Conservation (phyloP, 208 protist species). For the Spongospora subterranea region DNA sequence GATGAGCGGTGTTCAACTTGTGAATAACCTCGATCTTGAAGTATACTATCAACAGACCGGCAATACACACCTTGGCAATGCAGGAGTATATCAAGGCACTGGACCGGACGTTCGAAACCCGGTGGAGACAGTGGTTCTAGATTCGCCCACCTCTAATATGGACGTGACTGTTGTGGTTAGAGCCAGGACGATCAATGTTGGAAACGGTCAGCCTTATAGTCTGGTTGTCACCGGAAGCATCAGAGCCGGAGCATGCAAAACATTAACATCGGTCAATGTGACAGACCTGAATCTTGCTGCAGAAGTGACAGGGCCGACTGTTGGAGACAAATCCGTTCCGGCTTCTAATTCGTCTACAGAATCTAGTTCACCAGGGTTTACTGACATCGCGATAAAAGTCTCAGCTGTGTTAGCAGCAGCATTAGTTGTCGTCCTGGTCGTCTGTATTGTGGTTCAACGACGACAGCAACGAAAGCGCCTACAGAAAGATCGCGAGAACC, state of each 20-base stretch:
- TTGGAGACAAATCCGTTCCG: too few relatives aligned
- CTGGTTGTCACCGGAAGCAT: constrained; percentile 47
- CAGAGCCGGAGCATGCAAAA: background rate
- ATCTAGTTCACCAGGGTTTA: too few relatives aligned
- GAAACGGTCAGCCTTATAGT: background rate
- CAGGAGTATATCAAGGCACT: background rate
- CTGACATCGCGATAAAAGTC: too few relatives aligned
- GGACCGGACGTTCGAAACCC: constrained; percentile 41
- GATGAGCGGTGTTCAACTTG: background rate
- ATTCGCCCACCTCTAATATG: background rate
- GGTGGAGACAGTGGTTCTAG: background rate
- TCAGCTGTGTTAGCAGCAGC: too few relatives aligned
- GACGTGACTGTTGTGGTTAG: background rate
- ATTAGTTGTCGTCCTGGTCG: too few relatives aligned
- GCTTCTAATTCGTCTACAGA: too few relatives aligned
- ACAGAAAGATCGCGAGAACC: too few relatives aligned
- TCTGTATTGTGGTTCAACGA: too few relatives aligned
- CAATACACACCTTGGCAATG: background rate
- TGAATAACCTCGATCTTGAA: constrained; percentile 58
- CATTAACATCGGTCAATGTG: too few relatives aligned
- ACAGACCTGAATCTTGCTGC: too few relatives aligned
- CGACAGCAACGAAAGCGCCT: too few relatives aligned
- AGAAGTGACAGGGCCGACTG: too few relatives aligned
- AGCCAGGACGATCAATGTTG: constrained; percentile 13
- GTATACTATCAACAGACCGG: background rate